These are phyloP conservation scores for Cordyceps tenuipes DNA, from an alignment of 2,329 filamentous ascomycete species.

Conservation along the genomic window DNA sequence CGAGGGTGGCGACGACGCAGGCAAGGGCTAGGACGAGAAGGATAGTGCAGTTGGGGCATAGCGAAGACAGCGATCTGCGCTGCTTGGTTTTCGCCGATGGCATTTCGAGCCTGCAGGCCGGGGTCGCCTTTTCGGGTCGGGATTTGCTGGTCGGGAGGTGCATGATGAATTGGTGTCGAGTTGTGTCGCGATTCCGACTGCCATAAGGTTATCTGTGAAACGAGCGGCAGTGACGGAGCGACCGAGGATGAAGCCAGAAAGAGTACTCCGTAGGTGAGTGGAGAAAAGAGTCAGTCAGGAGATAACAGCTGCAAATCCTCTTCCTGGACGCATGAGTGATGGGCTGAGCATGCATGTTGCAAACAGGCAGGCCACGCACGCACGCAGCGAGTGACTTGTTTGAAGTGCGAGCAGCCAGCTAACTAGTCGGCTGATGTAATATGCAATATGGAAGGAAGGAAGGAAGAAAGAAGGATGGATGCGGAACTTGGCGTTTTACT, in stretches of 20 bases:
- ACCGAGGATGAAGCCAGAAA: background rate
- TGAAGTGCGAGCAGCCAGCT: background rate
- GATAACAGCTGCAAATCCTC: background rate
- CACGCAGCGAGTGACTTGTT: background rate
- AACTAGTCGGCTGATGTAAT: too few species aligned
- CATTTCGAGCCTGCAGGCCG: background rate
- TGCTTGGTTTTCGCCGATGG: background rate
- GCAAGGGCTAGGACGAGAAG: slow-evolving; percentile 4
- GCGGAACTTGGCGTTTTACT: background rate
- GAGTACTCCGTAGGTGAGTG: background rate
- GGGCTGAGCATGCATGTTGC: background rate
- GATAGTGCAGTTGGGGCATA: slow-evolving; percentile 5
- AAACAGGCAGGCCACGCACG: background rate
- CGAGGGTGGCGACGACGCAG: slow-evolving; percentile 11
- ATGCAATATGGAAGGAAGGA: too few species aligned
- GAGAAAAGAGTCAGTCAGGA: background rate
- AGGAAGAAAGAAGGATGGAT: background rate
- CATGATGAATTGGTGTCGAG: background rate
- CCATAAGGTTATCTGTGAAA: background rate
- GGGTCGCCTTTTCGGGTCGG: background rate
- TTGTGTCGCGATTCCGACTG: background rate
- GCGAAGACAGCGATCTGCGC: background rate
- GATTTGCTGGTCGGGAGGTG: background rate
- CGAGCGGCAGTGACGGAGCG: background rate
- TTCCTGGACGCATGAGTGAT: background rate